Conservation (phyloP, 2,329 filamentous ascomycete genomes). For the Pseudogymnoascus sp. region DNA sequence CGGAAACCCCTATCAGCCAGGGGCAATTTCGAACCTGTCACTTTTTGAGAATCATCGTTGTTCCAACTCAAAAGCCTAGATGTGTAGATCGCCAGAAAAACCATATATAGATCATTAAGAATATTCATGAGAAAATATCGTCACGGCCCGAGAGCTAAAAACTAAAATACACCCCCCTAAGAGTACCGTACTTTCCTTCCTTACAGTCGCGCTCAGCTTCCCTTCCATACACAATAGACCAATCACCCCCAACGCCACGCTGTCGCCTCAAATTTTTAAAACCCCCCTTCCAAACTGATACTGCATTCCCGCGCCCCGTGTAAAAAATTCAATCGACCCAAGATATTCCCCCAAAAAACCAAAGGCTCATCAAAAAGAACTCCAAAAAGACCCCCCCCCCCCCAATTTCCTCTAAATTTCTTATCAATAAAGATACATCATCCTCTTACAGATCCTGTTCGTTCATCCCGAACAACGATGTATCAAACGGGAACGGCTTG, state of each 20-base stretch:
- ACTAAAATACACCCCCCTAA: neutral
- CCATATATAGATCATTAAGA: constrained; percentile 1
- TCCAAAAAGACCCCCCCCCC: constrained; percentile 13
- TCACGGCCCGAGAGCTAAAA: neutral
- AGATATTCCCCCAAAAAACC: constrained; percentile 11
- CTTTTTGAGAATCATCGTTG: neutral
- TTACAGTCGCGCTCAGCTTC: neutral
- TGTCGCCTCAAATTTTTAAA: neutral
- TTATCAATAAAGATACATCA: constrained; percentile 17
- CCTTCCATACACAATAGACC: neutral
- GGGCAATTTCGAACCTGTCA: neutral
- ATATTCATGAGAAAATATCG: constrained; percentile 6
- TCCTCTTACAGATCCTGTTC: constrained; percentile 13
- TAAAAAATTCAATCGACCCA: constrained; percentile 11
- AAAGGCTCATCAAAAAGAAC: constrained; percentile 12
- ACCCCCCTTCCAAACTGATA: neutral
- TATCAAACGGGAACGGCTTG: constrained; percentile 47
- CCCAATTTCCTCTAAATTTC: neutral
- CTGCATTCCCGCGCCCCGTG: constrained; percentile 6
- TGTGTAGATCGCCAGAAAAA: neutral
- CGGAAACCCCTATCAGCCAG: neutral
- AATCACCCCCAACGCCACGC: constrained; percentile 1
- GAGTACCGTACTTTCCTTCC: neutral
- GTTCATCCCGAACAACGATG: constrained; percentile 36
- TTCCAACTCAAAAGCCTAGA: neutral